phyloP scores from a whole-genome alignment of 163 green algal genomes.

The Trebouxiophyceae sp. region DNA sequence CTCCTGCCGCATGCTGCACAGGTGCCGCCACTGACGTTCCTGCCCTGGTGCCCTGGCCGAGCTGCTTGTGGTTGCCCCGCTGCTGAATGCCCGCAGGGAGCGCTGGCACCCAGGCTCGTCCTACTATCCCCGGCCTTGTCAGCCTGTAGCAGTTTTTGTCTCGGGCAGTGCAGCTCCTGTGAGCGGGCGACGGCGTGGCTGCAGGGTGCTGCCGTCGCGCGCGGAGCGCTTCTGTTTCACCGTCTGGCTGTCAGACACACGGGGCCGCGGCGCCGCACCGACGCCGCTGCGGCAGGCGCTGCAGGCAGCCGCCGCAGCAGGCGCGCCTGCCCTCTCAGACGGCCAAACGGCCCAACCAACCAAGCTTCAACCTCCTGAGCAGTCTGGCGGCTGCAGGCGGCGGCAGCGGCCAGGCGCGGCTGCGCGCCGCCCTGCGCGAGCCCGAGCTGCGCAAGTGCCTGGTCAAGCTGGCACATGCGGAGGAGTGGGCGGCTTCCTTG shows the following conservation, averaged over 20 bases:
- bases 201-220: slow-evolving; percentile 22
- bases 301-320: neutral
- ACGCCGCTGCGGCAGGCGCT: neutral
- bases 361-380: slow-evolving; percentile 12
- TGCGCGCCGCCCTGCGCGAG: neutral
- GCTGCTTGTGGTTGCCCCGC: neutral
- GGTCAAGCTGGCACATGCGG: slow-evolving; percentile 1
- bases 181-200: neutral
- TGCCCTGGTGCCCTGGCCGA: neutral
- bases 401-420: neutral
- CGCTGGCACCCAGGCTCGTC: neutral
- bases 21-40: slow-evolving; percentile 32
- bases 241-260: slow-evolving; percentile 51
- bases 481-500: slow-evolving; percentile 23
- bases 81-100: neutral
- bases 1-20: slow-evolving; percentile 59
- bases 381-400: neutral
- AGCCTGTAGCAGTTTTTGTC: neutral
- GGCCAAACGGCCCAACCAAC: neutral
- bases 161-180: neutral
- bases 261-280: too few relatives aligned
- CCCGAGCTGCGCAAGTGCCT: neutral
- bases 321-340: neutral
- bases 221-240: slow-evolving; percentile 61
- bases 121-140: neutral